Percentiles rank a stretch among this genome's conserved stretches.
phyloP scores from a whole-genome alignment of 208 protist species.

The Phytomonas sp. region DNA sequence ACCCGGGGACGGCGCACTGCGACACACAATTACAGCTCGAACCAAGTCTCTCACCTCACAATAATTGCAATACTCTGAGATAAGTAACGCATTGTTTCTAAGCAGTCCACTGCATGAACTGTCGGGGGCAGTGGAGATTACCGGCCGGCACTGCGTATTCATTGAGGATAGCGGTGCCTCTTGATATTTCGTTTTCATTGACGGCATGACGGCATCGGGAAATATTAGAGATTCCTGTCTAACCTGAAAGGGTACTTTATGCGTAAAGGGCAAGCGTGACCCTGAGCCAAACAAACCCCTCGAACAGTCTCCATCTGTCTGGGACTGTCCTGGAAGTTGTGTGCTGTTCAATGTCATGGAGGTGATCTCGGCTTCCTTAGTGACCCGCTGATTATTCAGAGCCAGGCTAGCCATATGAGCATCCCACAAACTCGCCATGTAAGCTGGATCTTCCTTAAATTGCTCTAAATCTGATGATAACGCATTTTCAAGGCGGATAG shows the following conservation, averaged over 20 bases:
- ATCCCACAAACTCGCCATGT: constrained; percentile 17
- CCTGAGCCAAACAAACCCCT: background rate
- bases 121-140: background rate
- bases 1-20: constrained; percentile 52
- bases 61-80: constrained; percentile 33
- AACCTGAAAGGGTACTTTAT: background rate
- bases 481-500: background rate
- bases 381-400: background rate
- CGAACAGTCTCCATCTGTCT: background rate
- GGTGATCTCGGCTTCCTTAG: background rate
- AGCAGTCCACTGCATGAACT: background rate
- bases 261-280: background rate
- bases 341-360: constrained; percentile 2
- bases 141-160: background rate
- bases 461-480: background rate
- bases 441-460: background rate
- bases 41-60: constrained; percentile 61
- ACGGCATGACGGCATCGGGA: background rate
- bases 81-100: background rate
- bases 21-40: constrained; percentile 41
- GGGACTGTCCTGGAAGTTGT: background rate
- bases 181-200: background rate
- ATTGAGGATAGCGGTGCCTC: background rate
- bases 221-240: background rate
- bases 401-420: constrained; percentile 17